Evolutionary conservation across 148 eudicot species (phyloP), one percentile per base, ranked within the genome.

Genomic region (Pharnaceum exiguum): DNA sequence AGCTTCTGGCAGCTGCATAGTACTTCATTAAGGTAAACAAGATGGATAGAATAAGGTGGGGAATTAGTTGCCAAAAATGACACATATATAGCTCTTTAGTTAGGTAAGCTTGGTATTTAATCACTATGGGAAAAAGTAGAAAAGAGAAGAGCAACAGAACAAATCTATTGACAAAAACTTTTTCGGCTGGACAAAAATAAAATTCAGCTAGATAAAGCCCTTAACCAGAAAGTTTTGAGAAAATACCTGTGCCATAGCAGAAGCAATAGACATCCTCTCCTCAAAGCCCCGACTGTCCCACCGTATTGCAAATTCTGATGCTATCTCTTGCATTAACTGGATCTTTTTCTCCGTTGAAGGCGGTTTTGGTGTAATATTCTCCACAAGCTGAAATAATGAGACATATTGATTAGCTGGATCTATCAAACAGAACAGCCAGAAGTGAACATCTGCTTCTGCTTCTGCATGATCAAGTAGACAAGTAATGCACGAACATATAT

Each of bases 251-350:
- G 68, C 69, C 32, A 65, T 25, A 60, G 58, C 48, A 23, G 84
- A 62, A 58, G 94, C 61, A 67, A 60, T 66, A 60, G 76, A 66
- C 91, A 84, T 83, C 73, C 84, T 83, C 76, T 70, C 67, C 43
- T 83, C 77, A 55, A 88, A 88, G 12, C 84, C 84, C 72, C 49
- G 64, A 46, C 79, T 71, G 65, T 93, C 87, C 99, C 99, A 93
- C 62, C 62, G 71, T 45, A 93, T 73, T 15, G 86, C 83, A 61
- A 68, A 85, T 66, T 93, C 99, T 27, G 53, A 76, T 59, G 91
- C 86, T 70, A 93, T 88, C 37, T 85, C 91, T 69, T 77, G 79
- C 75, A 93, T 57, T 18, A 93, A 54, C 77, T 88, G 74, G 63
- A 88, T 59, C 68, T 78, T 85, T 70, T 79, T 81, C 67, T 88